phyloP scores from a whole-genome alignment of 352 stramenopile species.

The Phytophthora capsici region DNA sequence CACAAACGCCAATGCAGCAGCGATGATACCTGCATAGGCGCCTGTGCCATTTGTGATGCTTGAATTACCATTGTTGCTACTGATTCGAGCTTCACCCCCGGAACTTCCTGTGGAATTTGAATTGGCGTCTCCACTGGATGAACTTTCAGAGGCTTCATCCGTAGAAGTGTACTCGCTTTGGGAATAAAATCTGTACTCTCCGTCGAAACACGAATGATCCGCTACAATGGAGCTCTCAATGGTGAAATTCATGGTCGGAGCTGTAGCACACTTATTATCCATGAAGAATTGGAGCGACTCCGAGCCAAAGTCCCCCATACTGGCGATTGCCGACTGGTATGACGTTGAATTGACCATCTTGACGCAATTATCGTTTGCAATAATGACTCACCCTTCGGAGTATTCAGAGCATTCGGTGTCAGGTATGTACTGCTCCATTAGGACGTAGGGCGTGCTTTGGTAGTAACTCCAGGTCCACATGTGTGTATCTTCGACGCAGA shows the following conservation, averaged over 20 bases:
- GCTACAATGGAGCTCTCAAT: constrained; percentile 1
- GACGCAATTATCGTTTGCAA: constrained; percentile 12
- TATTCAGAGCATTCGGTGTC: constrained; percentile 6
- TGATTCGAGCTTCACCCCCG: neutral
- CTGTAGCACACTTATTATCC: constrained; percentile 1
- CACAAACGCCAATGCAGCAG: neutral
- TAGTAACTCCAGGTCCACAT: constrained; percentile 20
- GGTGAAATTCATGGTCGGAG: neutral
- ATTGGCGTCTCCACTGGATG: neutral
- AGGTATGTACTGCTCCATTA: constrained; percentile 31
- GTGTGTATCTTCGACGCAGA: constrained; percentile 21
- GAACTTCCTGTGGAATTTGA: neutral
- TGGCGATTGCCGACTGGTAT: constrained; percentile 19
- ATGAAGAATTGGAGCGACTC: neutral
- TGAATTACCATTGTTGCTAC: neutral
- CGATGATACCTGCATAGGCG: neutral
- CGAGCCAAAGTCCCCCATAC: neutral
- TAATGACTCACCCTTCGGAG: constrained; percentile 5
- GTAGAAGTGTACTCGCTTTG: constrained; percentile 17
- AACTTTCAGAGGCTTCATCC: neutral
- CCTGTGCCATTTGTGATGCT: neutral
- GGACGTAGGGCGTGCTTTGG: constrained; percentile 46
- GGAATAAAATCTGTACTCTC: constrained; percentile 17
- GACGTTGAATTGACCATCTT: constrained; percentile 29
- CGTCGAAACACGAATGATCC: constrained; percentile 11